Base-by-base conservation (phyloP, 1,284 basidiomycete genomes). In the Ustilago curta region DNA sequence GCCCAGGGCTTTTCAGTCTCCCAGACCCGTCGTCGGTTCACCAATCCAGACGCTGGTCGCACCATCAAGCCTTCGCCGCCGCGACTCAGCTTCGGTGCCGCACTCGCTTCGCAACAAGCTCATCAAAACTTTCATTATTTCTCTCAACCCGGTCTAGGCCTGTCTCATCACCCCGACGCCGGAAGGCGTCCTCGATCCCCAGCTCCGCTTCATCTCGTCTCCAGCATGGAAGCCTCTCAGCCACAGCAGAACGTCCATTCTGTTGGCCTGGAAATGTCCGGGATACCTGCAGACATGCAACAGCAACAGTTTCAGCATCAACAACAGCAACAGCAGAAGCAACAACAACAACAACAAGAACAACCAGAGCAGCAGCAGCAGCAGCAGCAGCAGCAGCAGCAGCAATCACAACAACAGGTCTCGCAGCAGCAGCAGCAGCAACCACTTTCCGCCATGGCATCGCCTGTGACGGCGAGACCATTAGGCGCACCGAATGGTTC, bases 141-240 rank as follows among this genome's bases (percentile, higher is more conserved):
- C 23, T 58, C 62, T 3, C 32, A 48, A 16, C 9, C 48, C 1
- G 52, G 39, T 25, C 54, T 70, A 29, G 54, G 18, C 50, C 45
- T 53, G 3, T 47, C 62, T 44, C 39, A 65, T 51, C 54, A 39
- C 35, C 51, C 55, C 32, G 65, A 69, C 40, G 54, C 54, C 35
- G 44, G 39, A 32, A 39, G 65, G 47, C 65, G 70, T 25, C 70
- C 70, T 23, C 65, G 70, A 32, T 73, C 70, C 45, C 70, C 70
- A 9, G 70, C 59, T 37, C 44, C 57, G 42, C 44, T 65, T 32
- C 57, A 61, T 18, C n/a, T 58, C 16, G 25, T 59, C 18, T 44
- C 56, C 18, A 50, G 37, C 42, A 73, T 73, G 70, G 53, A 69
- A 45, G 50, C 54, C 18, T 25, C 65, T 18, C 54, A 63, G 27